A percentile compares a stretch with the other conserved stretches of the same genome.
Conservation (phyloP, 495 filamentous ascomycete species). For the Symbiotaphrina buchneri region DNA sequence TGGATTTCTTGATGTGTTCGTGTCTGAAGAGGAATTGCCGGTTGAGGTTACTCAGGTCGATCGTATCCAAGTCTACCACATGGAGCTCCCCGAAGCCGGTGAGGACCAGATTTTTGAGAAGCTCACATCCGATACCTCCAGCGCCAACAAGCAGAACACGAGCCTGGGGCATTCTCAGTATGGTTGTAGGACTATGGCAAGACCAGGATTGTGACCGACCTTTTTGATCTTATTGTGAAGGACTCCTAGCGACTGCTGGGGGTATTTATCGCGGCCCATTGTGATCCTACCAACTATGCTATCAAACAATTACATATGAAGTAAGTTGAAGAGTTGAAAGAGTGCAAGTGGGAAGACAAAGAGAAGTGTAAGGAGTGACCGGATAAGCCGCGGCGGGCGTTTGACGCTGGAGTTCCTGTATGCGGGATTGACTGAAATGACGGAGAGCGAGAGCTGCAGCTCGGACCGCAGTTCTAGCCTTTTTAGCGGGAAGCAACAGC, state of each 20-base stretch:
- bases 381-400: too few species aligned
- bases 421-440: too few species aligned
- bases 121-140: conserved; percentile 91
- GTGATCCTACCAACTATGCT: too few species aligned
- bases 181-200: neutral
- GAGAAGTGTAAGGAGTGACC: too few species aligned
- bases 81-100: conserved; percentile 89
- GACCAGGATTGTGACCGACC: conserved; percentile 18
- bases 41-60: conserved; percentile 94
- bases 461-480: too few species aligned
- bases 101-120: conserved; percentile 89
- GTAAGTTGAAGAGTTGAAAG: too few species aligned
- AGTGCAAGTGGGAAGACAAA: too few species aligned
- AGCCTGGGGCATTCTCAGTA: conserved; percentile 28
- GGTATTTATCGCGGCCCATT: conserved; percentile 13
- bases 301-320: too few species aligned
- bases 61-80: conserved; percentile 93
- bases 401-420: too few species aligned
- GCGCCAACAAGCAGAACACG: conserved; percentile 87
- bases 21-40: conserved; percentile 94
- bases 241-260: conserved; percentile 37
- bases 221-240: conserved; percentile 40
- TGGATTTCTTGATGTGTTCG: conserved; percentile 95
- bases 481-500: too few species aligned
- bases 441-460: too few species aligned